A percentile compares a stretch with the other conserved stretches of the same genome.
phyloP scores from a whole-genome alignment of 2,329 filamentous ascomycete species.

The Cadophora malorum region DNA sequence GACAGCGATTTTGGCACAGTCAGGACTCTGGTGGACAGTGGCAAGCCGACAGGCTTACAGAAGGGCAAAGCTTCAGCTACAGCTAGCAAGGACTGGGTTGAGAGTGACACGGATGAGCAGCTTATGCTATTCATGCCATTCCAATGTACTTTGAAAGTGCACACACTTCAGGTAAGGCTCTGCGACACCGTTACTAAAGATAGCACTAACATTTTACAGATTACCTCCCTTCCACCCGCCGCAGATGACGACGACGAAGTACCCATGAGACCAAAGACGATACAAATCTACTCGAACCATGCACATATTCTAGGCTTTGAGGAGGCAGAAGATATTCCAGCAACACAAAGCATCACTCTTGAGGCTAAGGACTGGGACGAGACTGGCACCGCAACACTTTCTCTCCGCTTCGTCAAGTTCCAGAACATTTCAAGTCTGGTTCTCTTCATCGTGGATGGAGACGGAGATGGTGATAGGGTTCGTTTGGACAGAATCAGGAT shows the following conservation, averaged over 20 bases:
- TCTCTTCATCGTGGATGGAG: conserved; percentile 86
- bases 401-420: conserved; percentile 93
- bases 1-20: conserved; percentile 78
- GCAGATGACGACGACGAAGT: conserved; percentile 72
- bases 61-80: conserved; percentile 60
- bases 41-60: conserved; percentile 68
- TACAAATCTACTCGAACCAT: conserved; percentile 88
- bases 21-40: conserved; percentile 72
- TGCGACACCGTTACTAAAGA: not conserved
- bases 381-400: conserved; percentile 74
- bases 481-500: conserved; percentile 80
- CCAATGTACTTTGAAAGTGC: conserved; percentile 85
- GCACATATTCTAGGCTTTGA: conserved; percentile 93
- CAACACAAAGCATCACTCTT: conserved; percentile 82
- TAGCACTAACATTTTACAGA: conserved; percentile 52
- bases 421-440: conserved; percentile 89
- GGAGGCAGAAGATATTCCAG: conserved; percentile 85
- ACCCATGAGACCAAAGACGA: conserved; percentile 79
- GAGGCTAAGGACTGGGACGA: conserved; percentile 80
- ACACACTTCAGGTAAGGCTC: conserved; percentile 70
- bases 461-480: conserved; percentile 83
- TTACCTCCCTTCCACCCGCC: conserved; percentile 78
- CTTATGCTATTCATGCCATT: conserved; percentile 93
- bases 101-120: conserved; percentile 97
- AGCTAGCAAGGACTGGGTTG: conserved; percentile 78